Evolutionary conservation across 225 moss, liverwort and hornwort species (phyloP), one percentile per base, ranked within the genome.

Genomic region (Marchantia paleacea): DNA sequence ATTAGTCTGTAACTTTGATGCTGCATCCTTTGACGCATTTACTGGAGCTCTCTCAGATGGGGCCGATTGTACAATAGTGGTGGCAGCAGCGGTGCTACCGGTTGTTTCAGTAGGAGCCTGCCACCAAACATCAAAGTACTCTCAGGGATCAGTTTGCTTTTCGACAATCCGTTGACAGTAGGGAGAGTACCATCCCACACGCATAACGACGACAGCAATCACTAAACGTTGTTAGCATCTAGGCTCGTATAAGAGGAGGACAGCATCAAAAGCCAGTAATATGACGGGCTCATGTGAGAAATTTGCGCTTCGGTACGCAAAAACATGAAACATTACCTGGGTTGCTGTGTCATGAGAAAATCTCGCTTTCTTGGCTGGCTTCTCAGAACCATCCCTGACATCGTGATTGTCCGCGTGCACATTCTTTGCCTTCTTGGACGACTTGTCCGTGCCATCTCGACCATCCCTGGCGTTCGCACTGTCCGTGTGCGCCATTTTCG

Each of bases 391-490:
- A 74, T 83, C 86, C 26, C 83, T 52, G 20, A 5, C 53, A 75
- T 86, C 75, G 15, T 13, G 72, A 83, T 51, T 48, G 26, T 81
- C 86, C 13, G 58, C 61, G 29, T 86, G 81, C 54, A 76, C 66
- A 67, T 69, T 69, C 81, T 79, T 86, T 52, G 83, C 80, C 28
- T 86, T 86, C 81, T 83, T 86, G 80, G 80, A 78, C 5, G 85
- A 82, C 26, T 76, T 85, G 0, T 86, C 86, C 7, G 68, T 28
- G 76, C 52, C 69, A 52, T 83, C 83, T 29, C 80, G 29, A 63
- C 69, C 70, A 54, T 83, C 83, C 29, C 80, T 80, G 51, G 79
- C 76, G 62, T 86, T 86, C 67, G 86, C 78, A 70, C 81, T 81
- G 8, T 84, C 81, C 10, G 67, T 57, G 69, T 81, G 86, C 71